Conservation (phyloP, 228 moss, liverwort and hornwort genomes). For the Sphagnum fallax region DNA sequence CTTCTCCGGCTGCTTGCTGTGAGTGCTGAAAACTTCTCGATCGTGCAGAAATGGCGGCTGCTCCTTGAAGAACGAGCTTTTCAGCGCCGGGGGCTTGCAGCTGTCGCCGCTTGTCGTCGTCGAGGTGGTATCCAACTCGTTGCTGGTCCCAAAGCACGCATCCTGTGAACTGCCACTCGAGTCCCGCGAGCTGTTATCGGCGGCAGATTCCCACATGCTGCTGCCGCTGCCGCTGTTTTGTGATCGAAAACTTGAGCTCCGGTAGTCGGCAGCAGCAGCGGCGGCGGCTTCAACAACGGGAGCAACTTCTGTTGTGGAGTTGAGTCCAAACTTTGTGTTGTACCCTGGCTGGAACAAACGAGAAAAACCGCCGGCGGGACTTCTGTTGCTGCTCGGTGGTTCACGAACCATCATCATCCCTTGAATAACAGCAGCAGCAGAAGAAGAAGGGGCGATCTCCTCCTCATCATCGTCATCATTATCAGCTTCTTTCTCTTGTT, state of each 20-base stretch:
- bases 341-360: constrained; percentile 39
- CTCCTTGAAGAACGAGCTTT: too few species aligned
- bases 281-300: constrained; percentile 4
- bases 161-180: constrained; percentile 58
- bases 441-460: not conserved
- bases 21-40: constrained; percentile 51
- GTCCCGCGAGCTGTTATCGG: constrained; percentile 42
- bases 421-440: constrained; percentile 9
- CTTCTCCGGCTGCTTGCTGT: constrained; percentile 24
- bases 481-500: not conserved
- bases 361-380: constrained; percentile 17
- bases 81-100: too few species aligned
- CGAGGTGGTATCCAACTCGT: constrained; percentile 6
- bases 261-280: constrained; percentile 36
- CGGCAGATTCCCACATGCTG: constrained; percentile 7
- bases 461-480: not conserved
- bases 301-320: constrained; percentile 9
- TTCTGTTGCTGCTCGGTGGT: constrained; percentile 11
- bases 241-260: constrained; percentile 25
- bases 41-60: constrained; percentile 30
- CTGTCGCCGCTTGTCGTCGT: constrained; percentile 12
- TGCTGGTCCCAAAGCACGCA: constrained; percentile 26
- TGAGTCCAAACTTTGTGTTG: constrained; percentile 17
- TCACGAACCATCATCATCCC: constrained; percentile 1
- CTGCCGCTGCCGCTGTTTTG: constrained; percentile 36